A percentile compares a stretch with the other conserved stretches of the same genome.
Conservation (phyloP, 208 protist genomes). For the Tritrichomonas musculus region DNA sequence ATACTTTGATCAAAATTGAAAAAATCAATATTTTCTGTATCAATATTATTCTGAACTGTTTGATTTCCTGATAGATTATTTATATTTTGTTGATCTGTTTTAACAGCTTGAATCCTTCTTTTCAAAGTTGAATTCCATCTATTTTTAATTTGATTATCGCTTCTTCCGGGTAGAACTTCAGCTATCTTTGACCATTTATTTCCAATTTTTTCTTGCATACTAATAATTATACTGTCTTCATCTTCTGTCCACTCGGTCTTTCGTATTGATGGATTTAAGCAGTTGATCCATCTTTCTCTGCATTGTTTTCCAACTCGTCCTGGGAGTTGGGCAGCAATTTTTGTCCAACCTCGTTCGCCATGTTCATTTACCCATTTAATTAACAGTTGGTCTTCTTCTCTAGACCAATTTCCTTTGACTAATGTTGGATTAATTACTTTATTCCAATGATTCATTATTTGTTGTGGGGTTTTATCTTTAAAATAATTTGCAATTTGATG, state of each 20-base stretch:
- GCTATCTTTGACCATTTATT: constrained; percentile 17
- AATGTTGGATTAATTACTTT: too few relatives aligned
- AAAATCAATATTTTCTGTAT: too few relatives aligned
- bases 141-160: neutral
- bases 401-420: neutral
- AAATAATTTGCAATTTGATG: too few relatives aligned
- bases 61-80: too few relatives aligned
- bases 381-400: neutral
- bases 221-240: neutral
- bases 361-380: neutral
- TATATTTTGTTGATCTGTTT: too few relatives aligned
- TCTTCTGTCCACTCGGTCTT: neutral
- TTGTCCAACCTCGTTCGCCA: neutral
- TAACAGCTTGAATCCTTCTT: too few relatives aligned
- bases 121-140: too few relatives aligned
- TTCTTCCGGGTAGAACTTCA: neutral
- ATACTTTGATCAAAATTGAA: too few relatives aligned
- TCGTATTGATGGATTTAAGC: neutral
- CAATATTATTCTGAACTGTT: too few relatives aligned
- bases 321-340: neutral
- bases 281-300: neutral
- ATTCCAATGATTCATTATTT: too few relatives aligned
- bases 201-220: neutral
- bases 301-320: neutral
- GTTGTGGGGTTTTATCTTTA: too few relatives aligned